Conservation (phyloP, 106 monocot species). For the Ottelia alismoides region DNA sequence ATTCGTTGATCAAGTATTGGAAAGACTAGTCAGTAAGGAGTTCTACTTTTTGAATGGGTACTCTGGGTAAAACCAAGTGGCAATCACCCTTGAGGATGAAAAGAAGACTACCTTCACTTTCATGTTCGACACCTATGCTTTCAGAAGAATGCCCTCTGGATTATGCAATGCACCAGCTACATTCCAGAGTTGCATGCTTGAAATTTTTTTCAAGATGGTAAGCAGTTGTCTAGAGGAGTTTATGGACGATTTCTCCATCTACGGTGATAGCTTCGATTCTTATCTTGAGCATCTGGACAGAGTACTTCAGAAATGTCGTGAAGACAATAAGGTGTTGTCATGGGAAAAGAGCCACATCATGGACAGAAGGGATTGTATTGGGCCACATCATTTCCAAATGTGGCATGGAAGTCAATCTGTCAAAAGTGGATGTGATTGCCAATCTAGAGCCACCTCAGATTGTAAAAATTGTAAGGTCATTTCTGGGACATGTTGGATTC, state of each 20-base stretch:
- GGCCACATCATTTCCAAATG: not conserved
- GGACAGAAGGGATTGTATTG: not conserved
- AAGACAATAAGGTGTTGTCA: not conserved
- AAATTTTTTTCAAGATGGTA: not conserved
- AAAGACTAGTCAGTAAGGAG: too few species aligned
- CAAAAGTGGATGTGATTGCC: not conserved
- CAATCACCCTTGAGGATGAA: not conserved
- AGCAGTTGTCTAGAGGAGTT: not conserved
- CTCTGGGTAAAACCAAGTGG: not conserved
- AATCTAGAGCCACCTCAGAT: not conserved
- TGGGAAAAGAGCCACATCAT: constrained; percentile 2
- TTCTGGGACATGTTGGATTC: constrained; percentile 3
- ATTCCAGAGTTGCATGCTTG: constrained; percentile 1
- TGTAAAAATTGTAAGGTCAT: not conserved
- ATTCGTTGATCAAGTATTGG: too few species aligned
- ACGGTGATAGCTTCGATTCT: not conserved
- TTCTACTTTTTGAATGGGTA: constrained; percentile 3
- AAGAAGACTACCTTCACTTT: constrained; percentile 2
- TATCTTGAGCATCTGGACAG: not conserved
- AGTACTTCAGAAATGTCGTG: not conserved
- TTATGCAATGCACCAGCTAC: constrained; percentile 1
- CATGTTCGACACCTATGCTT: not conserved
- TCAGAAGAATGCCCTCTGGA: constrained; percentile 2
- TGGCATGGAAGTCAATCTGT: constrained; percentile 1
- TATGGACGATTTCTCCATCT: constrained; percentile 6